Evolutionary conservation across 352 stramenopile species (phyloP).

Genomic region (Pythium dissimile): DNA sequence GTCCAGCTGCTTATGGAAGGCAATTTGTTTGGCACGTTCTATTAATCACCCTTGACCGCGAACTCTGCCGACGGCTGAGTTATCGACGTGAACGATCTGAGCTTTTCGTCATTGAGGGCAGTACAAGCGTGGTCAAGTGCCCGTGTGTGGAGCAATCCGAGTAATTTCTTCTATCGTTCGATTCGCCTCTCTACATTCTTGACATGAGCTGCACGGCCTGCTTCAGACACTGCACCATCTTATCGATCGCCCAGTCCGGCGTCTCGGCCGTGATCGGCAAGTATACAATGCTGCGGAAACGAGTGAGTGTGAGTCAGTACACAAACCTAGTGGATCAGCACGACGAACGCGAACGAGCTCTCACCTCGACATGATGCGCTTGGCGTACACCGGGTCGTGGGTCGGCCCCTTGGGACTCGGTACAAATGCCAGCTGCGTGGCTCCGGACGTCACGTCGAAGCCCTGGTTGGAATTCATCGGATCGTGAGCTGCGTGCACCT

Average conservation of each 20-base stretch:
- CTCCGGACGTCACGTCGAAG: conserved; percentile 78
- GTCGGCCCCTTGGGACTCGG: conserved; percentile 47
- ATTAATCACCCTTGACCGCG: no score
- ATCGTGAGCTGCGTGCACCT: neutral
- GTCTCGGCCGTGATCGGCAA: conserved; percentile 74
- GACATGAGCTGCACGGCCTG: conserved; percentile 31
- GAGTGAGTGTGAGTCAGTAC: neutral
- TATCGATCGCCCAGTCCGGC: conserved; percentile 70
- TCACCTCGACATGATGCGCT: conserved; percentile 75
- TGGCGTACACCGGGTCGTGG: conserved; percentile 59
- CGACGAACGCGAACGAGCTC: no score
- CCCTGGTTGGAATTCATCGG: conserved; percentile 30
- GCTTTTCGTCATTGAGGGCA: no score
- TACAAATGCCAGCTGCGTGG: conserved; percentile 67
- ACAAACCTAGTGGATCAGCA: conserved; percentile 12
- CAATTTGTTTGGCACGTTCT: no score
- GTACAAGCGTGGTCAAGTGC: no score
- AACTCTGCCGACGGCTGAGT: no score
- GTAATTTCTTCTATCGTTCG: no score
- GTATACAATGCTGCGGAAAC: conserved; percentile 56
- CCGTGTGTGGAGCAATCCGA: no score
- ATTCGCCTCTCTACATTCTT: neutral
- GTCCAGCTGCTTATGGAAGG: no score
- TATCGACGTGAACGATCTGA: no score
- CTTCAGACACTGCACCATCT: conserved; percentile 68